A percentile compares a stretch with the other conserved stretches of the same genome.
Evolutionary conservation across 2,329 filamentous ascomycete species (phyloP).

Genomic region (Alternaria atra): DNA sequence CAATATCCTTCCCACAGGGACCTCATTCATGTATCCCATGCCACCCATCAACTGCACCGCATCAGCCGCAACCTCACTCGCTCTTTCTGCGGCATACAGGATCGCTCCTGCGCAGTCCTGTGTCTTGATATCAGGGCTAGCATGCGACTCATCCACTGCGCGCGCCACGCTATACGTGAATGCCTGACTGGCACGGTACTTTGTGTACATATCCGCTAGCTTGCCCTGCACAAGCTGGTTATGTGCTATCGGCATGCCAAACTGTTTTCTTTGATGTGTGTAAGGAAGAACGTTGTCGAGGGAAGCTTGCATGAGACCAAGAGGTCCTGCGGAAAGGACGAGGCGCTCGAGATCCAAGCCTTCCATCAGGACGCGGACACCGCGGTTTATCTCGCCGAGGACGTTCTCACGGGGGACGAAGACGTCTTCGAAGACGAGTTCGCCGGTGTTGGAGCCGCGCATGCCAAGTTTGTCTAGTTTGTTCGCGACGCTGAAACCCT

Average conservation of each 20-base stretch:
- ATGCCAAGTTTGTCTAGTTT: constrained; percentile 99
- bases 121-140: constrained; percentile 71
- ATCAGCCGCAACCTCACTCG: constrained; percentile 85
- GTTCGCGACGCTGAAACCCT: constrained; percentile 84
- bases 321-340: constrained; percentile 86
- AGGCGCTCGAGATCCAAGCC: constrained; percentile 93
- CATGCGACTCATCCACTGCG: constrained; percentile 68
- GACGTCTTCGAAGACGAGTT: constrained; percentile 88
- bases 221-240: constrained; percentile 95
- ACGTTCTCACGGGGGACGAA: constrained; percentile 87
- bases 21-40: constrained; percentile 96
- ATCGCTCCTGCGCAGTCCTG: constrained; percentile 96
- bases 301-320: constrained; percentile 93
- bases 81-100: constrained; percentile 88
- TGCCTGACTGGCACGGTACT: constrained; percentile 80
- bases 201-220: constrained; percentile 97
- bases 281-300: constrained; percentile 89
- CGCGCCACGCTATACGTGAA: constrained; percentile 88
- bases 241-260: constrained; percentile 83
- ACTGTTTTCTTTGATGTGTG: constrained; percentile 88
- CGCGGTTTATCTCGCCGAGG: constrained; percentile 80
- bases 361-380: constrained; percentile 93
- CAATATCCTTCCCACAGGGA: constrained; percentile 85
- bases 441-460: constrained; percentile 95
- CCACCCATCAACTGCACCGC: constrained; percentile 92